A percentile compares a stretch with the other conserved stretches of the same genome.
phyloP scores from a whole-genome alignment of 108 stramenopile genomes.

The Nitzschia sp. region DNA sequence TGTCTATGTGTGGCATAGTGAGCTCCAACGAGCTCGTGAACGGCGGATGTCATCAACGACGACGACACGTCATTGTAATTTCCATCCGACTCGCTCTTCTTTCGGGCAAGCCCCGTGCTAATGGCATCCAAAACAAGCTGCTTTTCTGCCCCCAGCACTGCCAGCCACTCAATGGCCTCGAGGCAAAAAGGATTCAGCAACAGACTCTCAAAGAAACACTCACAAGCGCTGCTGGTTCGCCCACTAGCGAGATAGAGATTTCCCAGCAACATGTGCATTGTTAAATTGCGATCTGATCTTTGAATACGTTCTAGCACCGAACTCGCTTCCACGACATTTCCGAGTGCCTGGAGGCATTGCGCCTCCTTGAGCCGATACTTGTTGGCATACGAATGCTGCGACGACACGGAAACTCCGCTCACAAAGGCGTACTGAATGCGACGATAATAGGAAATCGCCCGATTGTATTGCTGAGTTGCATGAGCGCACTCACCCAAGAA shows the following conservation, averaged over 20 bases:
- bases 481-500: constrained; percentile 75
- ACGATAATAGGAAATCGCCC: constrained; percentile 71
- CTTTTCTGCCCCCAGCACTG: constrained; percentile 48
- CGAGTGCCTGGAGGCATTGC: constrained; percentile 62
- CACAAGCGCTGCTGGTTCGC: constrained; percentile 48
- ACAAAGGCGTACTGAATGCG: constrained; percentile 42
- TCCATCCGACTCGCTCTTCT: constrained; percentile 8
- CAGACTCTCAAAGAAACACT: constrained; percentile 61
- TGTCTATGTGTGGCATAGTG: constrained; percentile 41
- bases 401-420: constrained; percentile 12
- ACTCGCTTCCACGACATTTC: constrained; percentile 69
- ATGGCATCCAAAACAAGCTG: constrained; percentile 44
- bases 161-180: constrained; percentile 68
- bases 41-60: constrained; percentile 3
- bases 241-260: constrained; percentile 58
- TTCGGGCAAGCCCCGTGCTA: constrained; percentile 26
- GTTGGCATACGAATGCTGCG: constrained; percentile 16
- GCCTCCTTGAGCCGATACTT: constrained; percentile 78
- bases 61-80: background rate
- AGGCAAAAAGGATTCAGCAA: constrained; percentile 63
- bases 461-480: constrained; percentile 46
- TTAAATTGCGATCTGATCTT: constrained; percentile 41
- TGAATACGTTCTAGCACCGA: constrained; percentile 71
- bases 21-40: constrained; percentile 43
- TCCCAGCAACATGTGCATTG: constrained; percentile 72